Evolutionary conservation across 2,329 filamentous ascomycete genomes (phyloP).

Genomic region (Cercospora citrullina): DNA sequence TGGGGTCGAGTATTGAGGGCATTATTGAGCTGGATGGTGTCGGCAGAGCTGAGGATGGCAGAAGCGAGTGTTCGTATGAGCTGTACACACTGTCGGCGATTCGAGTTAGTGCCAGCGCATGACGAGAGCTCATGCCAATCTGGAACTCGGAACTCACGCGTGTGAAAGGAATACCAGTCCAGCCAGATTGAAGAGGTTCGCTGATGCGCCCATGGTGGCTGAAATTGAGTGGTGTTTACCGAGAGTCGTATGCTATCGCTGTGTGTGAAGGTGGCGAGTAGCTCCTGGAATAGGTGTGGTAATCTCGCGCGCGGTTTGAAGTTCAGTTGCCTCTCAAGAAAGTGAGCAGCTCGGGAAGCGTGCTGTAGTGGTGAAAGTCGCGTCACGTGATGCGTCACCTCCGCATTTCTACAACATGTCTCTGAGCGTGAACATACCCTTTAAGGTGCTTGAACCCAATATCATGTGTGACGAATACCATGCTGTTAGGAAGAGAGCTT

Average conservation of each 20-base stretch:
- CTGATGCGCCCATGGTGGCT: slow-evolving; percentile 66
- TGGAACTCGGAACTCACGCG: slow-evolving; percentile 68
- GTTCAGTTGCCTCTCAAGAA: not conserved
- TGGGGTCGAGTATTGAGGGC: slow-evolving; percentile 39
- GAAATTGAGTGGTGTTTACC: not conserved
- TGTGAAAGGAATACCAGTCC: slow-evolving; percentile 80
- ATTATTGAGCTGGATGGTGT: slow-evolving; percentile 34
- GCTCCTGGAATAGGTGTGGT: not conserved
- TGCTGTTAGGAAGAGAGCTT: not conserved
- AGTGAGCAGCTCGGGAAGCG: not conserved
- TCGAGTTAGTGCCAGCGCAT: not conserved
- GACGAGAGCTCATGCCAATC: not conserved
- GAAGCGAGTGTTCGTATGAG: slow-evolving; percentile 82
- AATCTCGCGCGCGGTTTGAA: not conserved
- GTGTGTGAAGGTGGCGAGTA: not conserved
- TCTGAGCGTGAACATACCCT: not conserved
- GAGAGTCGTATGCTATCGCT: not conserved
- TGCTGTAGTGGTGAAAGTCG: not conserved
- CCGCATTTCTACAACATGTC: not conserved
- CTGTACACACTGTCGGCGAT: slow-evolving; percentile 78
- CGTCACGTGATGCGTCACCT: not conserved
- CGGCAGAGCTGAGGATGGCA: slow-evolving; percentile 54
- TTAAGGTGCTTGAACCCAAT: not conserved
- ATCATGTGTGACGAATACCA: not conserved
- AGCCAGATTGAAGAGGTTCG: slow-evolving; percentile 68